Base-by-base conservation (phyloP, 306 rosid genomes). In the Vigna radiata region DNA sequence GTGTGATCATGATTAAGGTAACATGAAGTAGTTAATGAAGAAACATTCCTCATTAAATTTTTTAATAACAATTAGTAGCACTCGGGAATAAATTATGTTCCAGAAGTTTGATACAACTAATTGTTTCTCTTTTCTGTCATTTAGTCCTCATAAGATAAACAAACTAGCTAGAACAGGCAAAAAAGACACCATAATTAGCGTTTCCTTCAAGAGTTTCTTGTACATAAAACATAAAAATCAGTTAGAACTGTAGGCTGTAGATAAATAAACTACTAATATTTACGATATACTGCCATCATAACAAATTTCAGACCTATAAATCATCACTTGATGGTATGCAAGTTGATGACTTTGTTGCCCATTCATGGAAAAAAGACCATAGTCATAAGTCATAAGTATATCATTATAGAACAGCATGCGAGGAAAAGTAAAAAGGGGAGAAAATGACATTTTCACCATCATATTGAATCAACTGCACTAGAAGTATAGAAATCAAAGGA, bases 91-190 rank as follows among this genome's bases (percentile, higher is more conserved):
- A 52, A 56, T 37, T 72, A 73, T 25, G 39, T 58, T 43, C 33
- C 16, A 68, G 33, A n/a, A 54, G 75, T 70, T 74, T 43, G 41
- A 56, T 70, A 47, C 37, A 84, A 75, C 36, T 50, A 84, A 79
- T 44, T 50, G 50, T 10, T 64, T 64, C 2, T 37, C 66, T 55
- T 59, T 43, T 62, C 13, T 69, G 65, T 56, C 77, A 73, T 56
- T 77, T 63, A 64, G 75, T 70, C 43, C 74, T 27, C 59, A 47
- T 33, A 66, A 43, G 36, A 58, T 70, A 65, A 73, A 60, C 63
- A 54, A 44, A 68, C 6, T 36, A 59, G 31, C 36, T 47, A n/a
- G 37, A 14, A 64, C 7, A 60, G 15, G 37, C 46, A 36, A 36
- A 18, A 25, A 71, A 18, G 8, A 5, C 9, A 15, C 5, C 72